Evolutionary conservation across 140 eudicot species (phyloP).

Genomic region (Ambrosia hybrid): DNA sequence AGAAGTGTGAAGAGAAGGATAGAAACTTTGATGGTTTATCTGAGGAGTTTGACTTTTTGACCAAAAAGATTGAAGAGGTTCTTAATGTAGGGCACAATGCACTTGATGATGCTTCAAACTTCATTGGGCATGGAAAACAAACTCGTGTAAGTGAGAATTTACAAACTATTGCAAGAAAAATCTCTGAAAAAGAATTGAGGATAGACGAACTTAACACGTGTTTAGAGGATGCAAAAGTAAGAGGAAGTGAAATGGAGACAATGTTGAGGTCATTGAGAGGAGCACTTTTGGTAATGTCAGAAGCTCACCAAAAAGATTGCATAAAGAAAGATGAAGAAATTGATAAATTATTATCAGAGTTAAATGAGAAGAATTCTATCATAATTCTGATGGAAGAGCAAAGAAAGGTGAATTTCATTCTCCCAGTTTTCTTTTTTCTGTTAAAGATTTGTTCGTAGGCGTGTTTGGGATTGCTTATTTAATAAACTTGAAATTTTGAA

Average conservation of each 20-base stretch:
- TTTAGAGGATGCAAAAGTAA: conserved; percentile 63
- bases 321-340: conserved; percentile 64
- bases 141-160: conserved; percentile 49
- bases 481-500: too few relatives aligned
- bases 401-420: conserved; percentile 47
- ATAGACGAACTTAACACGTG: conserved; percentile 64
- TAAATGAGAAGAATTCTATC: conserved; percentile 28
- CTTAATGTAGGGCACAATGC: conserved; percentile 68
- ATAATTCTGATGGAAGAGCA: conserved; percentile 42
- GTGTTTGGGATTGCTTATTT: too few relatives aligned
- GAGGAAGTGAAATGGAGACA: conserved; percentile 67
- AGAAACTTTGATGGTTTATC: conserved; percentile 23
- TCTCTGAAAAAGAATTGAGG: conserved; percentile 65
- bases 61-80: conserved; percentile 59
- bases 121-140: conserved; percentile 34
- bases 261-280: conserved; percentile 91
- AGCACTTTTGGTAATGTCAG: conserved; percentile 80
- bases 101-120: conserved; percentile 58
- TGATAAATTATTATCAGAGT: conserved; percentile 33
- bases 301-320: conserved; percentile 78
- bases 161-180: conserved; percentile 50
- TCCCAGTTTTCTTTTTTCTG: background rate
- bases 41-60: conserved; percentile 44
- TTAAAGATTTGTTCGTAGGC: too few relatives aligned
- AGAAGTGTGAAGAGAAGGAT: conserved; percentile 30